A percentile compares a stretch with the other conserved stretches of the same genome.
phyloP scores from a whole-genome alignment of 2,329 filamentous ascomycete genomes.

The Stachybotrys echinatus region DNA sequence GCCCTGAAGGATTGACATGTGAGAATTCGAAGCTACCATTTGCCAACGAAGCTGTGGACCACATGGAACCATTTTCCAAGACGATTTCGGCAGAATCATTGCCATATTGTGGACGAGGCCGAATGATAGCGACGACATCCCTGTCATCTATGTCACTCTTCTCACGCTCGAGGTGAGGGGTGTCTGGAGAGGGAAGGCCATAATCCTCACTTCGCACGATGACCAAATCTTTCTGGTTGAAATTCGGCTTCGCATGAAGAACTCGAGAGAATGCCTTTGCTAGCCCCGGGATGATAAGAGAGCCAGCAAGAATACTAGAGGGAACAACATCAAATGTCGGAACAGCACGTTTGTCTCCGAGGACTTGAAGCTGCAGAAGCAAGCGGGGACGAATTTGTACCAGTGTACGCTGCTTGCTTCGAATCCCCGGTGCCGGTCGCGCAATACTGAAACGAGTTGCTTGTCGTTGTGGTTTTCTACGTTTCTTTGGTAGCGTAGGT shows the following conservation, averaged over 20 bases:
- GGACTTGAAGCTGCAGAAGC: constrained; percentile 65
- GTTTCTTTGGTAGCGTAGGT: constrained; percentile 18
- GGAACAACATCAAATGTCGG: constrained; percentile 72
- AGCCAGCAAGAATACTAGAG: constrained; percentile 51
- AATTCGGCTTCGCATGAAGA: constrained; percentile 56
- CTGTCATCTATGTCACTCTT: constrained; percentile 37
- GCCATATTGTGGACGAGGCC: constrained; percentile 43
- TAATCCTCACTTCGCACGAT: constrained; percentile 69
- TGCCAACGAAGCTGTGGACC: constrained; percentile 46
- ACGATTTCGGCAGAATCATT: constrained; percentile 60
- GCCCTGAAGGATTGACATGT: constrained; percentile 51
- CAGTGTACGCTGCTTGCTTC: constrained; percentile 59
- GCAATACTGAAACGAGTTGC: constrained; percentile 64
- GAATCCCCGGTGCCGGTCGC: constrained; percentile 56
- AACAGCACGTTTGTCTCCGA: constrained; percentile 56
- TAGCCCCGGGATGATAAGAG: constrained; percentile 53
- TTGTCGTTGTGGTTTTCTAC: constrained; percentile 42
- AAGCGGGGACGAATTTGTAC: constrained; percentile 63
- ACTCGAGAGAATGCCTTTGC: constrained; percentile 58
- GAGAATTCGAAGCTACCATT: constrained; percentile 64
- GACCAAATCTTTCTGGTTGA: constrained; percentile 66
- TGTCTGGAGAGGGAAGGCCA: constrained; percentile 19
- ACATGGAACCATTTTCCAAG: constrained; percentile 56
- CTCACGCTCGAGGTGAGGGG: constrained; percentile 36
- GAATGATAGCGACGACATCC: constrained; percentile 63